These are phyloP conservation scores for Phalaenopsis equestris DNA, from an alignment of 106 monocot genomes.

Conservation along the genomic window DNA sequence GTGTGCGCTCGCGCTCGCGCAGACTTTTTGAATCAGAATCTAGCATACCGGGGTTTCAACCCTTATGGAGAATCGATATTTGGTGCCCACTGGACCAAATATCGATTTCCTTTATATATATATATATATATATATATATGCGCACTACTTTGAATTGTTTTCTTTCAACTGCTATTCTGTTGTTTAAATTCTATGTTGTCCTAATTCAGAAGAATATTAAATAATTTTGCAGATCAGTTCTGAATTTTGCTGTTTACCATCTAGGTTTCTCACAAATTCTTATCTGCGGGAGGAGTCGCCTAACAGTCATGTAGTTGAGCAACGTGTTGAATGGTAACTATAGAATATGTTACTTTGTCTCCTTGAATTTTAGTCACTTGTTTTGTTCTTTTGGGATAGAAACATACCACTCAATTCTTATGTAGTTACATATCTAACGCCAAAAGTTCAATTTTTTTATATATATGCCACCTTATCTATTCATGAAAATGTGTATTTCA, in stretches of 20 bases:
- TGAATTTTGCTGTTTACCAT: background rate
- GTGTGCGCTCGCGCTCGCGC: no score
- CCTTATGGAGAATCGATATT: no score
- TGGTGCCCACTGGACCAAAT: no score
- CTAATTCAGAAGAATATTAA: background rate
- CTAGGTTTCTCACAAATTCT: conserved; percentile 88
- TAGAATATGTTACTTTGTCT: background rate
- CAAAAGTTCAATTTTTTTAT: no score
- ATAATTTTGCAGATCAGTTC: background rate
- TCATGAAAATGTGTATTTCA: no score
- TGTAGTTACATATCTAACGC: no score
- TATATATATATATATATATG: no score
- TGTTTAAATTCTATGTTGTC: background rate
- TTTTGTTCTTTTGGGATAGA: no score
- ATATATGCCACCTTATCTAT: no score
- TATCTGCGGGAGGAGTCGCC: conserved; percentile 87
- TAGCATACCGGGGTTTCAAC: no score
- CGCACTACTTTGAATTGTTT: background rate
- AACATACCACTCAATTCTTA: no score
- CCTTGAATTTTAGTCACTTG: background rate
- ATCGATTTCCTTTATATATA: background rate
- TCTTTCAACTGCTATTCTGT: background rate
- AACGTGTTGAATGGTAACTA: conserved; percentile 94
- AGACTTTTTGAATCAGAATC: no score
- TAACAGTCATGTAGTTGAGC: conserved; percentile 90